A percentile compares a stretch with the other conserved stretches of the same genome.
phyloP scores from a whole-genome alignment of 2,329 filamentous ascomycete species.

The Thermothelomyces thermophilus region DNA sequence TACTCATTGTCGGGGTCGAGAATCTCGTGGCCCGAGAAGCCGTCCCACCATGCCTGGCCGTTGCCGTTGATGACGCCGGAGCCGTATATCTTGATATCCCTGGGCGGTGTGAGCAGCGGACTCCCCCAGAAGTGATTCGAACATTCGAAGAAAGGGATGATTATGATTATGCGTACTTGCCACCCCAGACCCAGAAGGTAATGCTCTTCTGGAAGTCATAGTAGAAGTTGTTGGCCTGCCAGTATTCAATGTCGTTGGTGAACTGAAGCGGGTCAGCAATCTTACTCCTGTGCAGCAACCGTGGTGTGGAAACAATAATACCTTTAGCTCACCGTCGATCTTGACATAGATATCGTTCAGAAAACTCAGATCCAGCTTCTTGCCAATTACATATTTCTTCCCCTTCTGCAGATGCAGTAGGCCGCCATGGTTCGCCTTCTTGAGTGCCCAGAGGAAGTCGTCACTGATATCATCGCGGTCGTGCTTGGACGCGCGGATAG shows the following conservation, averaged over 20 bases:
- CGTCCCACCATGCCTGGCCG: slow-evolving; percentile 40
- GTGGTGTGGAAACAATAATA: neutral
- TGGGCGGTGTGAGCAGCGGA: slow-evolving; percentile 12
- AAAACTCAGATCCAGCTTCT: slow-evolving; percentile 52
- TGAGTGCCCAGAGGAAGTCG: slow-evolving; percentile 48
- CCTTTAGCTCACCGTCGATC: slow-evolving; percentile 48
- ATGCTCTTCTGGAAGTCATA: slow-evolving; percentile 45
- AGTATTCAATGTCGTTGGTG: slow-evolving; percentile 39
- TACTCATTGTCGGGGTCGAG: slow-evolving; percentile 49
- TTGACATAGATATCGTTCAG: slow-evolving; percentile 51
- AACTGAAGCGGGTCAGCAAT: slow-evolving; percentile 25
- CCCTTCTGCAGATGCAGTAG: slow-evolving; percentile 47
- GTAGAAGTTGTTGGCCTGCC: slow-evolving; percentile 36
- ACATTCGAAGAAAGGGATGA: neutral
- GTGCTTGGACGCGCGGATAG: slow-evolving; percentile 45
- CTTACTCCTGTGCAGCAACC: neutral
- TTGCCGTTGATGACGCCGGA: slow-evolving; percentile 51
- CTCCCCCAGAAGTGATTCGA: neutral
- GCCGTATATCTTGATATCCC: slow-evolving; percentile 54
- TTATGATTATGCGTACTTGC: slow-evolving; percentile 23
- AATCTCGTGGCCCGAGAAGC: slow-evolving; percentile 38
- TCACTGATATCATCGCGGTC: slow-evolving; percentile 51
- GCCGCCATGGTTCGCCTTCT: slow-evolving; percentile 52
- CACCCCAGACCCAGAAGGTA: slow-evolving; percentile 59
- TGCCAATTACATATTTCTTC: slow-evolving; percentile 51